Base-by-base conservation (phyloP, 352 stramenopile genomes). In the Phytopythium sindhum region DNA sequence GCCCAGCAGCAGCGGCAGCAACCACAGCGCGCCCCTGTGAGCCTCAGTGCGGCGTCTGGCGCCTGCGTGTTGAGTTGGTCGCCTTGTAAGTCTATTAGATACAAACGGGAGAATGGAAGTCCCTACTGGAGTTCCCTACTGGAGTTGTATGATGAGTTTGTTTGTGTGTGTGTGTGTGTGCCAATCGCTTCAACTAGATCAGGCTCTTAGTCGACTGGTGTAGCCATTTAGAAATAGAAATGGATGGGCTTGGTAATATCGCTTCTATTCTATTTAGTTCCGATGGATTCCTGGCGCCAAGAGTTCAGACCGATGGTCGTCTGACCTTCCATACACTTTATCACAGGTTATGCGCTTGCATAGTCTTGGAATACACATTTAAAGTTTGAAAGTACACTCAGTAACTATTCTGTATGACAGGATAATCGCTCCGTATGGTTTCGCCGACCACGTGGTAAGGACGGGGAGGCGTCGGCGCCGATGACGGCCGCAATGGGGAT, bases 21-120 rank as follows among this genome's bases (percentile, higher is more conserved):
- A 39, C 33, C 29, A 60, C 67, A 80, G 59, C 68, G 66, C 63
- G 68, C 72, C 60, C 44, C 76, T 74, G 64, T 78, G 59, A 55
- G 47, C 29, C 3, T 39, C 41, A 60, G 50, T 44, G 31, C 47
- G 45, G 35, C 9, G 15, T 54, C 9, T 35, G 47, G 47, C 9
- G 15, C 7, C 10, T 58, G 52, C n/a, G 52, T 31, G 52, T 31
- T 17, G 45, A 29, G 45, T 29, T 2, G n/a, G 23, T 24, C 7
- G 12, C 24, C 9, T 10, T 50, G 41, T 15, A 50, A 26, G 21
- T 50, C 1, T 28, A 50, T 28, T 50, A 12, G 44, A 50, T 48
- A 29, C 44, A 8, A 24, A n/a, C 21, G 12, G n/a, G 39, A 7
- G 8, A 35, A 8, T 35, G 8, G 31, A 35, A 35, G 4, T 35